These are phyloP conservation scores for Eucalyptus viminalis DNA, from an alignment of 345 rosid genomes.

Conservation along the genomic window DNA sequence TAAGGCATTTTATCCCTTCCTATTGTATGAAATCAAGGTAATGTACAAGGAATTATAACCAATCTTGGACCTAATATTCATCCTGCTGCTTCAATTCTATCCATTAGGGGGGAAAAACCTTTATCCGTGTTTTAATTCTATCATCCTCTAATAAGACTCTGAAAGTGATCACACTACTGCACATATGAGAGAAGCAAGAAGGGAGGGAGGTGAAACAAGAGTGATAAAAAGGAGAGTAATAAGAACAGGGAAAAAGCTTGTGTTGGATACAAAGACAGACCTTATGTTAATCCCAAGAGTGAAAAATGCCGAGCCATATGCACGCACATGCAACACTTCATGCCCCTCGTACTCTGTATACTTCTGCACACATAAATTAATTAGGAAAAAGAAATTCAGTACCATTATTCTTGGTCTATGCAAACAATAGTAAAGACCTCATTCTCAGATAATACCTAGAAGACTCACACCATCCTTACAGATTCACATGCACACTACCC, in stretches of 20 bases:
- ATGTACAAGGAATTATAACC: background rate
- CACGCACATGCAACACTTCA: constrained; percentile 71
- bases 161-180: background rate
- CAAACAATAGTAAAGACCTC: background rate
- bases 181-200: background rate
- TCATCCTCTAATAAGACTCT: background rate
- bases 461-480: background rate
- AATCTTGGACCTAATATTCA: background rate
- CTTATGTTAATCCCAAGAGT: constrained; percentile 89
- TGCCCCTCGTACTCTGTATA: constrained; percentile 46
- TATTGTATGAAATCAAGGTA: background rate
- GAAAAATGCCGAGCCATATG: constrained; percentile 84
- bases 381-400: background rate
- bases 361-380: constrained; percentile 26
- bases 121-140: background rate
- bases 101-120: background rate
- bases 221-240: background rate
- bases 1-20: background rate
- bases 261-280: constrained; percentile 11
- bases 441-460: background rate
- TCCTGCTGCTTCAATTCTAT: background rate
- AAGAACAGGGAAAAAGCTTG: background rate
- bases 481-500: background rate
- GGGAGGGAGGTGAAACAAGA: background rate
- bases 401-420: background rate